Base-by-base conservation (phyloP, 2,329 filamentous ascomycete species). In the Pseudogymnoascus sp. region DNA sequence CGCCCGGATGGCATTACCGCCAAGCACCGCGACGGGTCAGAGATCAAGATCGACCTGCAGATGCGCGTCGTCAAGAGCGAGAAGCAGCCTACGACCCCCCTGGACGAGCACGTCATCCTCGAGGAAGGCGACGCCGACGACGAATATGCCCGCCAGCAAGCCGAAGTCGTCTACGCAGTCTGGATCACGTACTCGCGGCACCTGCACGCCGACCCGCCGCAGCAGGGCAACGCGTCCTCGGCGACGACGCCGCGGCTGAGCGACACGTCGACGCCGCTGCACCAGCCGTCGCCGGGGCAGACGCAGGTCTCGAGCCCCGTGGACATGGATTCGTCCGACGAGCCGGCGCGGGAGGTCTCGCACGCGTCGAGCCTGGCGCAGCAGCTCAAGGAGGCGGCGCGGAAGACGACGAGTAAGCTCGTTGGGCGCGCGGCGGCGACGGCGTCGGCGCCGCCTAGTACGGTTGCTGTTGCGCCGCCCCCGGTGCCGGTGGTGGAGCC, bases 151-250 rank as follows among this genome's bases (percentile, higher is more conserved):
- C 72, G 77, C 3, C 79, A 77, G 3, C 79, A 82, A 65, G 84
- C 87, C 15, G 92, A 97, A 73, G 83, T 96, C 66, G 92, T 97
- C 0, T 97, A 93, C 77, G 95, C 95, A 10, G 78, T 99, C 31
- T 99, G 95, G 95, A 89, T 99, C 68, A 97, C 93, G 1, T 99
- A 97, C 74, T 97, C 93, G 17, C 84, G 93, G 66, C 91, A 97
- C 71, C 81, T 97, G 11, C 95, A 99, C 74, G 89, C 90, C 15
- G 83, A 86, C 38, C 23, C 23, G 23, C 23, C 23, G 23, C 86
- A 86, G 65, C 79, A 83, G 61, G 79, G 81, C 61, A 76, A 23
- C 23, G 2, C 76, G 63, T 75, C 87, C 56, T 82, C 84, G n/a
- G 79, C 83, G 19, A 79, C 87, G n/a, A 87, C 87, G 23, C 84